Percentiles rank a stretch among this genome's conserved stretches.
Evolutionary conservation across 2,329 filamentous ascomycete species (phyloP).

Genomic region (Sarocladium brachiariae): DNA sequence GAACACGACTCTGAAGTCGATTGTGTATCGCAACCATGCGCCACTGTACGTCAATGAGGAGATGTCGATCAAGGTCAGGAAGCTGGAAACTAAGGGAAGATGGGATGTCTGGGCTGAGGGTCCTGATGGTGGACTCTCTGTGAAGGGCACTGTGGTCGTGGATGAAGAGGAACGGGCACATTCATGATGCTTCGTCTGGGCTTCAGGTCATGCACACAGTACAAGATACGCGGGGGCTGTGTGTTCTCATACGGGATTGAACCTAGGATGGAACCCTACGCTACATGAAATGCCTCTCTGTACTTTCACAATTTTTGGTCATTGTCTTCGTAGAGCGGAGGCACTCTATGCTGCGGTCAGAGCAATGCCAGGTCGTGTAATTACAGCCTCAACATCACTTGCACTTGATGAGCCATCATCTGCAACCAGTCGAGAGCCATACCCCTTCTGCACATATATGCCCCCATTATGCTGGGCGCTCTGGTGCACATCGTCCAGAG

Average conservation of each 20-base stretch:
- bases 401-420: not conserved
- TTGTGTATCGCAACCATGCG: constrained; percentile 75
- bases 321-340: too few relatives aligned
- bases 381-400: not conserved
- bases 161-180: not conserved
- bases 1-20: constrained; percentile 33
- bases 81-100: constrained; percentile 31
- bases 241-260: too few relatives aligned
- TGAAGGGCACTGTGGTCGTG: constrained; percentile 43
- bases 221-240: too few relatives aligned
- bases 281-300: too few relatives aligned
- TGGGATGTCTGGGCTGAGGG: constrained; percentile 64
- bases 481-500: constrained; percentile 13
- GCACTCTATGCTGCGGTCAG: too few relatives aligned
- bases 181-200: not conserved
- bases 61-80: constrained; percentile 61
- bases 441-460: constrained; percentile 15
- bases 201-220: not conserved
- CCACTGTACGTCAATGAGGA: constrained; percentile 71
- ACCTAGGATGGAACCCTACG: too few relatives aligned
- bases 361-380: not conserved
- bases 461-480: constrained; percentile 13
- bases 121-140: constrained; percentile 53
- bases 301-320: too few relatives aligned
- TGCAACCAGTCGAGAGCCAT: constrained; percentile 9